These are phyloP conservation scores for Citrus cavaleriei DNA, from an alignment of 345 rosid genomes.

Conservation along the genomic window DNA sequence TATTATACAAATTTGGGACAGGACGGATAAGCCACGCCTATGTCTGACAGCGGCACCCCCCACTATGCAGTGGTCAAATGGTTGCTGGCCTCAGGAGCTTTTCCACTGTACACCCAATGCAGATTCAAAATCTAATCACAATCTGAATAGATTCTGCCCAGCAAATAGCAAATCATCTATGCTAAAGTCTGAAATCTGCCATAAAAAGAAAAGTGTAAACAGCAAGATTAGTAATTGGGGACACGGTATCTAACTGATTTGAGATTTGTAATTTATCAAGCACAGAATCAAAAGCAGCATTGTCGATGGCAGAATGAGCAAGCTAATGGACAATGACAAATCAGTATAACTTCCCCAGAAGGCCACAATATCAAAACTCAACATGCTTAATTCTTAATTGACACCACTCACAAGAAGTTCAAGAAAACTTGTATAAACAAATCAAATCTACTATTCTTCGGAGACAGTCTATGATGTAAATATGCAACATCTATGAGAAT, in stretches of 20 bases:
- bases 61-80: neutral
- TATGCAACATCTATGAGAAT: neutral
- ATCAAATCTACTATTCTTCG: too few relatives aligned
- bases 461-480: too few relatives aligned
- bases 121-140: conserved; percentile 13
- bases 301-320: neutral
- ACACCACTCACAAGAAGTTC: neutral
- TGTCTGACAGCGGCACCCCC: conserved; percentile 10
- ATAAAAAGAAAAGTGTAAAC: neutral
- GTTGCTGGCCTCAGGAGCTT: conserved; percentile 9
- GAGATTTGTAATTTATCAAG: neutral
- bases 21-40: conserved; percentile 14
- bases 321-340: neutral
- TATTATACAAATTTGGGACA: conserved; percentile 39
- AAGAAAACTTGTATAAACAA: too few relatives aligned
- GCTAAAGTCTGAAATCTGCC: conserved; percentile 27
- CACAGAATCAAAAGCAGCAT: neutral
- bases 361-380: neutral
- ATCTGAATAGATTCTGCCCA: conserved; percentile 14
- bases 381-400: neutral
- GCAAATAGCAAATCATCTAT: conserved; percentile 25
- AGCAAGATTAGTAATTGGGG: neutral
- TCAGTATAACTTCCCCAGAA: neutral
- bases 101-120: conserved; percentile 32
- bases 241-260: neutral